phyloP scores from a whole-genome alignment of 2,329 filamentous ascomycete species.

The Didymella lethalis region DNA sequence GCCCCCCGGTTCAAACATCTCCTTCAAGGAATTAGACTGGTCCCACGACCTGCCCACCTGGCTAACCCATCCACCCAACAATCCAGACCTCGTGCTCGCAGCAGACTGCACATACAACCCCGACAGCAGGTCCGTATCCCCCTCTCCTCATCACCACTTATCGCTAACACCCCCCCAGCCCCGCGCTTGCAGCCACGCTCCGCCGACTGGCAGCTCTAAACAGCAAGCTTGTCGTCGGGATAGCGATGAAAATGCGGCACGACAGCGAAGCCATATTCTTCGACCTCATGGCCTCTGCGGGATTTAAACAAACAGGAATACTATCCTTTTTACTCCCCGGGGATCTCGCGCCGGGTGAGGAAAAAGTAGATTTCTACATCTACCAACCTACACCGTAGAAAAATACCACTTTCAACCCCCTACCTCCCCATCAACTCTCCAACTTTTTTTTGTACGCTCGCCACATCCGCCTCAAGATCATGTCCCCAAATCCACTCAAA shows the following conservation, averaged over 20 bases:
- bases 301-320: conserved; percentile 31
- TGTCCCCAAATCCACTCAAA: conserved; percentile 34
- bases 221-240: conserved; percentile 57
- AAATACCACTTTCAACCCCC: no score
- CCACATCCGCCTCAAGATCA: conserved; percentile 28
- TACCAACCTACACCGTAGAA: no score
- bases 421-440: background rate
- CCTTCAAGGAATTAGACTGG: conserved; percentile 69
- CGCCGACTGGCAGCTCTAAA: conserved; percentile 54
- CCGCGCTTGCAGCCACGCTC: conserved; percentile 68
- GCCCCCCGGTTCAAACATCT: conserved; percentile 53
- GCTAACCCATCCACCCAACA: conserved; percentile 26
- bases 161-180: conserved; percentile 45
- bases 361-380: no score
- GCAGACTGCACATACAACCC: conserved; percentile 79
- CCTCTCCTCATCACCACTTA: no score
- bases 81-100: conserved; percentile 67
- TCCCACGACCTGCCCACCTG: conserved; percentile 58
- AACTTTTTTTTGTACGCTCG: background rate
- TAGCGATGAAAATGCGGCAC: conserved; percentile 74
- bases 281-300: conserved; percentile 56
- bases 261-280: conserved; percentile 72
- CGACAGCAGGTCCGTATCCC: conserved; percentile 58
- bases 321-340: no score
- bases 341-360: no score